These are phyloP conservation scores for Globisporangium radiosum DNA, from an alignment of 352 stramenopile species.

Conservation along the genomic window DNA sequence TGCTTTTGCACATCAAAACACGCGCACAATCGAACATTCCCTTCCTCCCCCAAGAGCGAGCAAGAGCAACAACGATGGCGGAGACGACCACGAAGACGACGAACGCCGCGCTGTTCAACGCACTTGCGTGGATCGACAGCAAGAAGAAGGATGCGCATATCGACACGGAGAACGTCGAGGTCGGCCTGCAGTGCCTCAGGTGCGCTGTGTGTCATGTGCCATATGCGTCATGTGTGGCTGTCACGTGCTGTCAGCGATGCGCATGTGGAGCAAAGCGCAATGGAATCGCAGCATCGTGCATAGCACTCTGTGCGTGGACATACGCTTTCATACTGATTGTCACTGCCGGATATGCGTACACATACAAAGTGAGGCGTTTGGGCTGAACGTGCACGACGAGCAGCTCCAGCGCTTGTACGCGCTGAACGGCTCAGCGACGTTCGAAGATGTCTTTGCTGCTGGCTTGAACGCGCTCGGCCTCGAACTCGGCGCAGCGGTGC, in stretches of 20 bases:
- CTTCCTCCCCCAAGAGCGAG: not conserved
- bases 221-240: not conserved
- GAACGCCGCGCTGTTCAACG: constrained; percentile 60
- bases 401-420: constrained; percentile 45
- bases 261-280: not conserved
- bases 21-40: constrained; percentile 14
- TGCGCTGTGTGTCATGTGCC: constrained; percentile 10
- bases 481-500: constrained; percentile 23
- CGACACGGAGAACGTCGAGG: constrained; percentile 58
- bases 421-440: constrained; percentile 33
- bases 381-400: constrained; percentile 47
- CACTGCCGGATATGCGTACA: not conserved
- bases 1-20: not conserved
- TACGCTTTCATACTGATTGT: not conserved
- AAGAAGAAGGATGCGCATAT: constrained; percentile 52
- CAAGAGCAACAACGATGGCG: not conserved
- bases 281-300: not conserved
- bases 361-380: constrained; percentile 58
- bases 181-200: constrained; percentile 54
- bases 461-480: constrained; percentile 58
- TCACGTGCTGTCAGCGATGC: not conserved
- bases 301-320: not conserved
- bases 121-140: constrained; percentile 59
- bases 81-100: constrained; percentile 24
- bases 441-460: constrained; percentile 67